These are phyloP conservation scores for Candida odintsovae DNA, from an alignment of 805 yeast species.

Conservation along the genomic window DNA sequence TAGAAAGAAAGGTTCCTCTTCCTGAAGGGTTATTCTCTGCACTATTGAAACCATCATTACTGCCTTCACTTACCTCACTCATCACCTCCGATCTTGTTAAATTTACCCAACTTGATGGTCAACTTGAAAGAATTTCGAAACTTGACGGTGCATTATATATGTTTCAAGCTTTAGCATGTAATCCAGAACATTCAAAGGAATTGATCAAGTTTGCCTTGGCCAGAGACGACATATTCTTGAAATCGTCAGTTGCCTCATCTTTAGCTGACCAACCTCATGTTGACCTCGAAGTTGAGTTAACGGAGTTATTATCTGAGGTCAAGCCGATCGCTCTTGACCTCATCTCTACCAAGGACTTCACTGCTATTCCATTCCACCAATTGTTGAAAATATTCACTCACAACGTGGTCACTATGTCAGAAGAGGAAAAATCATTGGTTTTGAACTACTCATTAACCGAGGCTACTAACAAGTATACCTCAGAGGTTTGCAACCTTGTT, in stretches of 20 bases:
- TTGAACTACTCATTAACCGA: constrained; percentile 25
- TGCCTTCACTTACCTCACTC: constrained; percentile 7
- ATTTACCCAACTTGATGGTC: constrained; percentile 7
- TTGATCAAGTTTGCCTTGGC: constrained; percentile 8
- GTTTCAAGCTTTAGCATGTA: constrained; percentile 13
- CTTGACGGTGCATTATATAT: constrained; percentile 9
- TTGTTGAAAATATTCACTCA: constrained; percentile 23
- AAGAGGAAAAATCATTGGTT: constrained; percentile 20
- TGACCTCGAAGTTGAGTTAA: neutral
- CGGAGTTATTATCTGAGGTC: constrained; percentile 2
- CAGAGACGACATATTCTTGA: constrained; percentile 3
- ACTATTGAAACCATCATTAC: neutral
- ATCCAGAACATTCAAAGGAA: constrained; percentile 1
- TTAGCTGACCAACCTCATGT: constrained; percentile 1
- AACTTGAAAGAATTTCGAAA: constrained; percentile 7
- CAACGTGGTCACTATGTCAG: constrained; percentile 3
- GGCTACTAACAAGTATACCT: constrained; percentile 25
- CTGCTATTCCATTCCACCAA: constrained; percentile 25
- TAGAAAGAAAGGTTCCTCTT: constrained; percentile 13
- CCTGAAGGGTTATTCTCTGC: constrained; percentile 5
- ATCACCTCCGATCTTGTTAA: constrained; percentile 12
- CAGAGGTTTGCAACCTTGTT: constrained; percentile 25
- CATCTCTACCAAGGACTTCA: constrained; percentile 25
- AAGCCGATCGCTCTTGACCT: constrained; percentile 11
- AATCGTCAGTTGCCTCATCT: constrained; percentile 12